A percentile compares a stretch with the other conserved stretches of the same genome.
phyloP scores from a whole-genome alignment of 257 asterid genomes.

The Agastache rugosa region DNA sequence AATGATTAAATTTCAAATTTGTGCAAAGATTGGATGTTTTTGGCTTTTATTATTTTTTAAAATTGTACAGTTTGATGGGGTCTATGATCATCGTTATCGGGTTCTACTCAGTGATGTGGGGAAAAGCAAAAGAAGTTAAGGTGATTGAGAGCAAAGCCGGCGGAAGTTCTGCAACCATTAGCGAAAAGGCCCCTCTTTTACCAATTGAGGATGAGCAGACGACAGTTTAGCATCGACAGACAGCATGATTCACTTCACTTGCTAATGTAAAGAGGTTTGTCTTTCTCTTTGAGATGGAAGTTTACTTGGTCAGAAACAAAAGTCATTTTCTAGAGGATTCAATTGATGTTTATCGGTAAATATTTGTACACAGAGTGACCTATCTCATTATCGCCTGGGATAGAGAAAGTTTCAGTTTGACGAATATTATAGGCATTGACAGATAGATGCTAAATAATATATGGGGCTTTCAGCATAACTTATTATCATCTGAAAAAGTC shows the following conservation, averaged over 20 bases:
- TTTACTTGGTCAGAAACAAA: constrained; percentile 15
- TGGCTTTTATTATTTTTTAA: neutral
- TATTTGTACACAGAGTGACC: neutral
- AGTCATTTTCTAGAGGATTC: neutral
- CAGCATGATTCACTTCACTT: constrained; percentile 12
- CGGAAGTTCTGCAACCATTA: constrained; percentile 41
- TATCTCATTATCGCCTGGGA: neutral
- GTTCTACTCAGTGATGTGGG: constrained; percentile 97
- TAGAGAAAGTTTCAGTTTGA: neutral
- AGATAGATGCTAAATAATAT: neutral
- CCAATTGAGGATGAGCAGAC: constrained; percentile 42
- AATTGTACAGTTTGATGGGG: constrained; percentile 73
- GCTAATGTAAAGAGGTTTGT: constrained; percentile 35
- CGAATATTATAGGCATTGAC: neutral
- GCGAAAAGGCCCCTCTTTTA: constrained; percentile 59
- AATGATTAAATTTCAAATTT: neutral
- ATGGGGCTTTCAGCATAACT: neutral
- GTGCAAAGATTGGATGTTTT: neutral
- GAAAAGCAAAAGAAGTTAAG: constrained; percentile 67
- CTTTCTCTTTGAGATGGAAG: constrained; percentile 26
- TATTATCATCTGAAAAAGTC: neutral
- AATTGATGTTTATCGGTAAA: neutral
- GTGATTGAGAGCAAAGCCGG: constrained; percentile 28
- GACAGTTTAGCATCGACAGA: constrained; percentile 26
- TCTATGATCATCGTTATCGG: constrained; percentile 74